Evolutionary conservation across 208 protist genomes (phyloP).

Genomic region (Trypanosoma cruzi): DNA sequence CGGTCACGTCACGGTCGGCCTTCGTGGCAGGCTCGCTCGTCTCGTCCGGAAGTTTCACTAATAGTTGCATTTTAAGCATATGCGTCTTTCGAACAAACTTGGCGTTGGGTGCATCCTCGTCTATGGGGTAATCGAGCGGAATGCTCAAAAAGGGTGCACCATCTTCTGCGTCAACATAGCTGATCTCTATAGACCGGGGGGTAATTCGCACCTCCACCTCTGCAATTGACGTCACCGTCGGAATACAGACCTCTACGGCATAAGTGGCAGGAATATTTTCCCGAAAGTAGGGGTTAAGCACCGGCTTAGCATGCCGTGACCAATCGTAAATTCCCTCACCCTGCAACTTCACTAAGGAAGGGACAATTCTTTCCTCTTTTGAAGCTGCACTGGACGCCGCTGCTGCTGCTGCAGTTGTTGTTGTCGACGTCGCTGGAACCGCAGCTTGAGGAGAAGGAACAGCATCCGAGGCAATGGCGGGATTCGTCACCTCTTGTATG

Average conservation of each 20-base stretch:
- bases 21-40: conserved; percentile 37
- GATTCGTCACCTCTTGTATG: conserved; percentile 51
- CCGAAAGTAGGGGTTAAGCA: conserved; percentile 69
- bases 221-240: conserved; percentile 68
- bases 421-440: background rate
- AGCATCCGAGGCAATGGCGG: background rate
- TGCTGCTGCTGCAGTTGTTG: background rate
- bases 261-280: conserved; percentile 73
- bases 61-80: conserved; percentile 55
- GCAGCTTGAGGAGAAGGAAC: background rate
- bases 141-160: conserved; percentile 56
- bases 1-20: conserved; percentile 55
- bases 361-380: background rate
- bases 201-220: conserved; percentile 81
- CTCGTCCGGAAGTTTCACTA: conserved; percentile 80
- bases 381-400: too few species aligned
- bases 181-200: conserved; percentile 48
- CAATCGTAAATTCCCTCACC: conserved; percentile 78
- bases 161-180: conserved; percentile 57
- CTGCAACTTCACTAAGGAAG: conserved; percentile 38
- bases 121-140: conserved; percentile 79
- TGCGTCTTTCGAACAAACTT: conserved; percentile 81
- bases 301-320: conserved; percentile 62
- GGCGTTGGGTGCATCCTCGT: conserved; percentile 55
- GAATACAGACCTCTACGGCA: conserved; percentile 62